A percentile compares a stretch with the other conserved stretches of the same genome.
These are phyloP conservation scores for Fusarium chlamydosporum DNA, from an alignment of 2,329 filamentous ascomycete genomes.

Conservation along the genomic window DNA sequence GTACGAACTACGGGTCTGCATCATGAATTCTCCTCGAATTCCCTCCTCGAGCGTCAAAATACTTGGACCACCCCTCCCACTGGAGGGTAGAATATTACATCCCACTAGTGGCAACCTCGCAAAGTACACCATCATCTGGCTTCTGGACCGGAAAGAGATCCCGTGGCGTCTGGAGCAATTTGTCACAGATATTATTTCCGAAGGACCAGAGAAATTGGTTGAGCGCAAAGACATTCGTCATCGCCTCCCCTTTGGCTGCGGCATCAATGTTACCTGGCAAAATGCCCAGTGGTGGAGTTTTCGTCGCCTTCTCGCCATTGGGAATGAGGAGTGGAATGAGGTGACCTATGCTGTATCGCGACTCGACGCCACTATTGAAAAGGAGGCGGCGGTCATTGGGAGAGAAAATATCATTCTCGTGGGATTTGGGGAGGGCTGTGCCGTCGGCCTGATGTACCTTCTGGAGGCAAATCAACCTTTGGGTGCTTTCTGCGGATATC, in stretches of 20 bases:
- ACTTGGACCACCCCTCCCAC: too few relatives aligned
- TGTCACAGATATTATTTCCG: neutral
- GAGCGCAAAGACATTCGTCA: neutral
- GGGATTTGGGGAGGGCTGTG: slow-evolving; percentile 19
- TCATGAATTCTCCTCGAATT: neutral
- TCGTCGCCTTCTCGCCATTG: neutral
- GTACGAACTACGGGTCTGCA: neutral
- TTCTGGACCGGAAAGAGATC: neutral
- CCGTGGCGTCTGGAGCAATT: neutral
- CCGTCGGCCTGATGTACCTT: slow-evolving; percentile 11
- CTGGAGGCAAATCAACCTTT: slow-evolving; percentile 1
- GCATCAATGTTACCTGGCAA: too few relatives aligned
- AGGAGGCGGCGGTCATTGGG: slow-evolving; percentile 3
- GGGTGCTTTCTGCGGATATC: slow-evolving; percentile 24
- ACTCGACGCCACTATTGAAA: slow-evolving; percentile 3
- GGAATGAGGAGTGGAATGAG: neutral
- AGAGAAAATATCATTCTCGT: slow-evolving; percentile 21
- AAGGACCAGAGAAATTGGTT: neutral
- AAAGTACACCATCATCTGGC: neutral
- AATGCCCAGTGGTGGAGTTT: neutral
- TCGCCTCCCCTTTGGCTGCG: too few relatives aligned
- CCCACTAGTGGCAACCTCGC: neutral
- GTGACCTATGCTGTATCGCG: neutral
- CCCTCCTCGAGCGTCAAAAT: neutral
- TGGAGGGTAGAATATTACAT: neutral